These are phyloP conservation scores for Chaetomium strumarium DNA, from an alignment of 2,329 filamentous ascomycete species.

Conservation along the genomic window DNA sequence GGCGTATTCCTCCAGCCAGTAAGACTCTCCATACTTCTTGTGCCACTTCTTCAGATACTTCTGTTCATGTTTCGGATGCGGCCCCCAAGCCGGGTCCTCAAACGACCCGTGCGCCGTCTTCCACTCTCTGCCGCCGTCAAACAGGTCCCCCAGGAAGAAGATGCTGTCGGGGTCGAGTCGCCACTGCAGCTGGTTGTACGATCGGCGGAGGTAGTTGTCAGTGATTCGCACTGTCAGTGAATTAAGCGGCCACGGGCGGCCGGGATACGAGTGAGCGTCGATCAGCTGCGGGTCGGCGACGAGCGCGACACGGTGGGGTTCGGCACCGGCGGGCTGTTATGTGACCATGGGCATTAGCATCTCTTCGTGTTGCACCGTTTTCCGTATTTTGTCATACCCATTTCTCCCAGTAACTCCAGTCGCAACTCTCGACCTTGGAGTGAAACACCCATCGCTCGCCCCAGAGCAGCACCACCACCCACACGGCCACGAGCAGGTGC, in stretches of 20 bases:
- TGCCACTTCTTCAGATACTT: slow-evolving; percentile 60
- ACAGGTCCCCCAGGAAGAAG: slow-evolving; percentile 88
- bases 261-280: slow-evolving; percentile 91
- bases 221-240: slow-evolving; percentile 57
- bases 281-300: slow-evolving; percentile 88
- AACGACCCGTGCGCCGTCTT: slow-evolving; percentile 60
- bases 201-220: slow-evolving; percentile 82
- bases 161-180: slow-evolving; percentile 77
- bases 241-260: slow-evolving; percentile 58
- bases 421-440: slow-evolving; percentile 63
- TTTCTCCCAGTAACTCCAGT: slow-evolving; percentile 84
- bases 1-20: slow-evolving; percentile 80
- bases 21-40: slow-evolving; percentile 69
- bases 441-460: slow-evolving; percentile 77
- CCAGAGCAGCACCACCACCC: slow-evolving; percentile 74
- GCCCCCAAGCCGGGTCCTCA: slow-evolving; percentile 53
- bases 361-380: neutral
- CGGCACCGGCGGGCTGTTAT: slow-evolving; percentile 64
- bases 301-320: slow-evolving; percentile 77
- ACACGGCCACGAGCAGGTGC: slow-evolving; percentile 63
- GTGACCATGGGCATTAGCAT: slow-evolving; percentile 10
- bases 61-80: slow-evolving; percentile 47
- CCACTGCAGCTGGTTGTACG: slow-evolving; percentile 72
- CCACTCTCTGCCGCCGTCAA: slow-evolving; percentile 96
- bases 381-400: slow-evolving; percentile 59